Conservation (phyloP, 2,329 filamentous ascomycete genomes). For the Orbilia ellipsospora region DNA sequence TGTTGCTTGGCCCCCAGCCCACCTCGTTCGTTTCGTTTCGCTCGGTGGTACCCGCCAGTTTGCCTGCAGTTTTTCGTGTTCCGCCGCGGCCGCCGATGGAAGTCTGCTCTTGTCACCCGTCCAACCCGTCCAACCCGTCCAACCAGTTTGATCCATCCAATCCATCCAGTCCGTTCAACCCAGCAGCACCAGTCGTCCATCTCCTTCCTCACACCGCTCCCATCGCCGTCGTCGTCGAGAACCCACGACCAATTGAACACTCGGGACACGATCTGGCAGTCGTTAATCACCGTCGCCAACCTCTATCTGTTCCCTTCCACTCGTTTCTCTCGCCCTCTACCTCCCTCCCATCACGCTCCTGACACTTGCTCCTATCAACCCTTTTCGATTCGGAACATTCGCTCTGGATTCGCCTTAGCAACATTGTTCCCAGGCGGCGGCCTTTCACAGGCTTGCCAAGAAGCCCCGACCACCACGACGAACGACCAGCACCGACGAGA, state of each 20-base stretch:
- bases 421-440: conserved; percentile 21
- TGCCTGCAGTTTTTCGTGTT: too few species aligned
- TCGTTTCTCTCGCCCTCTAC: neutral
- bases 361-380: conserved; percentile 5
- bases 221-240: neutral
- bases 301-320: neutral
- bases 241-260: neutral
- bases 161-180: neutral
- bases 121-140: too few species aligned
- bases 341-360: neutral
- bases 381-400: conserved; percentile 1
- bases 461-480: neutral
- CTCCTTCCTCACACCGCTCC: neutral
- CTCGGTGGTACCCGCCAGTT: too few species aligned
- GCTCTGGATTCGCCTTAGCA: conserved; percentile 19
- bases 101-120: too few species aligned
- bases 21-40: too few species aligned
- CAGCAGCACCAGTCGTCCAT: neutral
- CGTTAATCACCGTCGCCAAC: too few species aligned
- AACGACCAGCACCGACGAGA: too few species aligned
- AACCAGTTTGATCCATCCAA: neutral
- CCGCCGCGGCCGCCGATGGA: too few species aligned
- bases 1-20: too few species aligned
- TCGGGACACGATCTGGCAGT: neutral
- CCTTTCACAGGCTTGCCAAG: conserved; percentile 49